phyloP scores from a whole-genome alignment of 331 rosid genomes.

The Quercus tomentella region DNA sequence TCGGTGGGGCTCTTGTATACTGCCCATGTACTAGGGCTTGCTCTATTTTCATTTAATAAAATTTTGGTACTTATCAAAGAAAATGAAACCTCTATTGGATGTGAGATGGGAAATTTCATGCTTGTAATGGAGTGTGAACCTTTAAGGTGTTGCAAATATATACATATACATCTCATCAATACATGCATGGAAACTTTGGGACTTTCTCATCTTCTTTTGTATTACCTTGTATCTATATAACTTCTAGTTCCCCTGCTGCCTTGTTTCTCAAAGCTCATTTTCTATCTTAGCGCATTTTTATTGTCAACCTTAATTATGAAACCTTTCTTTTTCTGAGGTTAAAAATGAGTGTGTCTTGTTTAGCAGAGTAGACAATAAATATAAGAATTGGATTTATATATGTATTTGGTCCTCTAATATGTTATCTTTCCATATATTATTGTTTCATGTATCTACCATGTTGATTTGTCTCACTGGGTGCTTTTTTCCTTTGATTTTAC shows the following conservation, averaged over 20 bases:
- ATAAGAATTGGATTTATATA: not conserved
- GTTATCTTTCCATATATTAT: conserved; percentile 6
- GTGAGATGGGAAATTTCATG: not conserved
- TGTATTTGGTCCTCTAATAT: not conserved
- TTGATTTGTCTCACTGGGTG: conserved; percentile 35
- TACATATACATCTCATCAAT: not conserved
- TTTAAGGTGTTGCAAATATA: not conserved
- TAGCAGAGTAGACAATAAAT: not conserved
- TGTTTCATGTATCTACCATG: conserved; percentile 12
- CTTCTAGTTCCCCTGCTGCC: not conserved
- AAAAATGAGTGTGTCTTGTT: not conserved
- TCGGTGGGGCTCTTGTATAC: no score
- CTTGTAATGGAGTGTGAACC: not conserved
- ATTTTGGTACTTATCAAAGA: no score
- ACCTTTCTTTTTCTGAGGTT: not conserved
- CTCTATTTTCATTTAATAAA: no score
- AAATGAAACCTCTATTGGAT: not conserved
- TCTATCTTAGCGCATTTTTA: not conserved
- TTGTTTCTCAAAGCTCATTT: not conserved
- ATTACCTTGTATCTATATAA: not conserved
- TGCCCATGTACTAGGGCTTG: no score
- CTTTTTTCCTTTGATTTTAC: conserved; percentile 30
- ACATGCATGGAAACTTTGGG: not conserved
- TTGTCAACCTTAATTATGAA: not conserved
- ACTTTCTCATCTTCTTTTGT: not conserved